Base-by-base conservation (phyloP, 345 rosid genomes). In the Streptanthus diversifolius region DNA sequence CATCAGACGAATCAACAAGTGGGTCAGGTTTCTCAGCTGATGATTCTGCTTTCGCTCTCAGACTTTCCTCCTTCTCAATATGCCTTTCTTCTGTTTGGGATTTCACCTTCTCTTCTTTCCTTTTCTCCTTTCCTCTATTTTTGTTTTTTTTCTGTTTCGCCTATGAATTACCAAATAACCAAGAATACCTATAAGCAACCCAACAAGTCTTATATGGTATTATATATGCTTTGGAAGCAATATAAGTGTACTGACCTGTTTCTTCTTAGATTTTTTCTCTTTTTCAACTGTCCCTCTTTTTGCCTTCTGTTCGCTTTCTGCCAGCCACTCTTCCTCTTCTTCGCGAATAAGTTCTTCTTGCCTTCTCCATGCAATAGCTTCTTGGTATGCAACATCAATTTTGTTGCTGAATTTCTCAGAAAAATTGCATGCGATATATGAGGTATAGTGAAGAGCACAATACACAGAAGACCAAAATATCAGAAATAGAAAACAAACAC, bases 291-390 rank as follows among this genome's bases (percentile, higher is more conserved):
- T 75, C 52, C 85, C 96, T 62, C 90, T 88, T 77, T 81, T 93
- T 25, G 92, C 85, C 86, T 83, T 93, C 76, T 84, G 96, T 83
- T 89, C 93, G 47, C 79, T 87, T 78, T 79, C 96, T 68, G 88
- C 95, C 64, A 85, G 79, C 84, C 93, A 85, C 6, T 86, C 92
- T 71, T 83, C 95, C 82, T 93, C 97, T 82, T 93, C 98, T 81
- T 91, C 96, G 61, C 96, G 96, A 54, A 93, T 93, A 69, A 93
- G 88, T 82, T 91, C 96, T 70, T 93, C 98, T 79, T 93, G 98
- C 85, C 88, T 86, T 81, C 81, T 87, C 84, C 84, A 80, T 51
- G 98, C 96, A 80, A 89, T 90, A 37, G 96, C 93, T 80, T 93
- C 98, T 90, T 89, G 95, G 77, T 93, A 89, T 62, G 98, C 86